Percentiles rank a stretch among this genome's conserved stretches.
Conservation (phyloP, 2,329 filamentous ascomycete species). For the Aspergillus neoniger region DNA sequence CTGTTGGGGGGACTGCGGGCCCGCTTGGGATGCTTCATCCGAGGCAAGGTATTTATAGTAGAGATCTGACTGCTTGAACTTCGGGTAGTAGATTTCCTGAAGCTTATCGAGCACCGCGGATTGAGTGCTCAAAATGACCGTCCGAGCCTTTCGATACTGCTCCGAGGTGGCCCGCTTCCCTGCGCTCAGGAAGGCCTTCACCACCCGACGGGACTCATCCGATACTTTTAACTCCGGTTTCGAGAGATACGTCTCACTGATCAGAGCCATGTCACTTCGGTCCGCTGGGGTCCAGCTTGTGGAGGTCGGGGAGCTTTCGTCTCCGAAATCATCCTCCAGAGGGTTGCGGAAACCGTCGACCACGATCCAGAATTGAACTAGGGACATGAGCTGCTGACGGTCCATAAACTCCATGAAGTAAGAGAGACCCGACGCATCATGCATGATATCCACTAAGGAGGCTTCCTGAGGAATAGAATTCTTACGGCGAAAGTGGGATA, state of each 20-base stretch:
- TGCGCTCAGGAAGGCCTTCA: slow-evolving; percentile 76
- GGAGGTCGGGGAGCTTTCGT: slow-evolving; percentile 64
- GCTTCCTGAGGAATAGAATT: slow-evolving; percentile 68
- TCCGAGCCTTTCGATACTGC: slow-evolving; percentile 81
- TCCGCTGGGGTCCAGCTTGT: slow-evolving; percentile 80
- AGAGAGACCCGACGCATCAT: slow-evolving; percentile 85
- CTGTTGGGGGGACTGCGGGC: slow-evolving; percentile 20
- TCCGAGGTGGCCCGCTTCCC: slow-evolving; percentile 73
- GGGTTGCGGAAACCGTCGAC: slow-evolving; percentile 96
- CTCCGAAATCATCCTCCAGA: slow-evolving; percentile 79
- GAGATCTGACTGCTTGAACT: slow-evolving; percentile 88
- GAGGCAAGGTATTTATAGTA: slow-evolving; percentile 96
- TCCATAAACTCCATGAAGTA: slow-evolving; percentile 99
- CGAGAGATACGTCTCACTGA: slow-evolving; percentile 84
- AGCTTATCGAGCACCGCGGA: slow-evolving; percentile 81
- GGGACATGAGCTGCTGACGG: slow-evolving; percentile 76
- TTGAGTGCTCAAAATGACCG: slow-evolving; percentile 78
- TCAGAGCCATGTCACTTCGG: slow-evolving; percentile 82
- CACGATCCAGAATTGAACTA: slow-evolving; percentile 98
- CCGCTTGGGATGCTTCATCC: slow-evolving; percentile 61
- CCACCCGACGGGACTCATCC: slow-evolving; percentile 66
- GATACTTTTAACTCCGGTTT: slow-evolving; percentile 79
- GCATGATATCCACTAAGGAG: slow-evolving; percentile 79
- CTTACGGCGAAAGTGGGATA: slow-evolving; percentile 35
- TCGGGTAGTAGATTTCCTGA: slow-evolving; percentile 75